Base-by-base conservation (phyloP, 202 grass and related monocot genomes). In the Saccharum hybrid region DNA sequence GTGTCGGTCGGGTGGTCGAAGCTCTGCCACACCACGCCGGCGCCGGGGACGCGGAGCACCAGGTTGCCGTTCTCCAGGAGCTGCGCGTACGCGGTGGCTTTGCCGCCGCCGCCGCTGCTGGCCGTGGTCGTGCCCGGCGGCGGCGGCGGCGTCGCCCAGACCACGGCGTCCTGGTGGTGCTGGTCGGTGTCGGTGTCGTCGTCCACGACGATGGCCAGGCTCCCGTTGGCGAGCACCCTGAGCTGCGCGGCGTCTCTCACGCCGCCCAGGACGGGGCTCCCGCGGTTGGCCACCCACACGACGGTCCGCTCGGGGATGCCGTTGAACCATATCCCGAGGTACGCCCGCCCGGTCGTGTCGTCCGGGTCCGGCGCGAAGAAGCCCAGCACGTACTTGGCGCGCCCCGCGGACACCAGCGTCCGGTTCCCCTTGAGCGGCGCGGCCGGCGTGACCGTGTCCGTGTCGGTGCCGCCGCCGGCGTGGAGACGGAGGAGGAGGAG, bases 1-100 rank as follows among this genome's bases (percentile, higher is more conserved):
- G 92, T 94, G 83, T 94, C 88, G 4, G 88, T 85, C 10, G 88
- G 92, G 79, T 91, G 6, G 68, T 94, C 92, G 61, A 94, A 94
- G 72, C 92, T 94, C 80, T 94, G 88, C 92, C 92, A 94, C 8
- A 68, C 72, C 15, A 60, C 75, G 43, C 48, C 39, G 21, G 33
- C 42, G 5, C 83, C 72, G 0, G 85, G 60, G 28, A 71, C 65
- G 30, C 75, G 76, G 18, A 95, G 70, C 7, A 75, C 85, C 6
- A 95, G 45, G 78, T 95, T 95, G 71, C 93, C 93, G 77, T 42
- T 63, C 18, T 83, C 72, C 22, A 85, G 56, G 6, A 76, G 79
- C 63, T 48, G 85, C 14, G 85, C 89, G 21, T 48, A 80, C 10
- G 85, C 89, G 18, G 60, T 48, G 26, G 15, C 16, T 14, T 1